These are phyloP conservation scores for Solanum sejunctum DNA, from an alignment of 257 asterid genomes.

Conservation along the genomic window DNA sequence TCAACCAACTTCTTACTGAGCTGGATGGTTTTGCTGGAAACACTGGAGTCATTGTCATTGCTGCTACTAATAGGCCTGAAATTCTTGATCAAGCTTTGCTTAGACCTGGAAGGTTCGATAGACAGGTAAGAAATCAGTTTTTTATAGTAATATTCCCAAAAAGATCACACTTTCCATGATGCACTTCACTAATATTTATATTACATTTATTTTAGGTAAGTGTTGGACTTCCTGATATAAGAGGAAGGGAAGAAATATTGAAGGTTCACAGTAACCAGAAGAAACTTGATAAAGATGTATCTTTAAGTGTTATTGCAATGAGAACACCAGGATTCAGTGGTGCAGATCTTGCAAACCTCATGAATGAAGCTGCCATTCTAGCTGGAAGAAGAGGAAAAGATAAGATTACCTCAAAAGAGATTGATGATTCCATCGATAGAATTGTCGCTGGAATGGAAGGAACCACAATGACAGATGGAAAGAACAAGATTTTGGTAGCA, in stretches of 20 bases:
- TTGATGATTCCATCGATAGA: slow-evolving; percentile 53
- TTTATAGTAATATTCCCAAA: background rate
- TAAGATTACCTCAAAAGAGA: slow-evolving; percentile 28
- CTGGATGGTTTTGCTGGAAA: slow-evolving; percentile 57
- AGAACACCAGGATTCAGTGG: slow-evolving; percentile 71
- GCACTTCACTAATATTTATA: background rate
- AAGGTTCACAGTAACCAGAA: slow-evolving; percentile 42
- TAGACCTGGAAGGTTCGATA: slow-evolving; percentile 61
- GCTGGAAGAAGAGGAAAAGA: slow-evolving; percentile 62
- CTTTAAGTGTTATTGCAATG: slow-evolving; percentile 48
- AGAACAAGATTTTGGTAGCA: slow-evolving; percentile 54
- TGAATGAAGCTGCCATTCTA: slow-evolving; percentile 72
- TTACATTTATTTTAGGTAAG: slow-evolving; percentile 21
- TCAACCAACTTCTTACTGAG: slow-evolving; percentile 56
- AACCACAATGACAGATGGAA: slow-evolving; percentile 60
- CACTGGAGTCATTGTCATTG: slow-evolving; percentile 50
- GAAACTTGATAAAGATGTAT: slow-evolving; percentile 29
- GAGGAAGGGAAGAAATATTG: slow-evolving; percentile 51
- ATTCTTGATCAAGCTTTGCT: slow-evolving; percentile 63
- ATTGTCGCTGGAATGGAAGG: slow-evolving; percentile 81
- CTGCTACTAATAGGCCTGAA: slow-evolving; percentile 63
- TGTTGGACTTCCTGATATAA: slow-evolving; percentile 53
- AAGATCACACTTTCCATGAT: background rate
- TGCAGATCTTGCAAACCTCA: slow-evolving; percentile 58
- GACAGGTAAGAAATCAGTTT: slow-evolving; percentile 25